Evolutionary conservation across 306 rosid genomes (phyloP).

Genomic region (Vigna hirtella): DNA sequence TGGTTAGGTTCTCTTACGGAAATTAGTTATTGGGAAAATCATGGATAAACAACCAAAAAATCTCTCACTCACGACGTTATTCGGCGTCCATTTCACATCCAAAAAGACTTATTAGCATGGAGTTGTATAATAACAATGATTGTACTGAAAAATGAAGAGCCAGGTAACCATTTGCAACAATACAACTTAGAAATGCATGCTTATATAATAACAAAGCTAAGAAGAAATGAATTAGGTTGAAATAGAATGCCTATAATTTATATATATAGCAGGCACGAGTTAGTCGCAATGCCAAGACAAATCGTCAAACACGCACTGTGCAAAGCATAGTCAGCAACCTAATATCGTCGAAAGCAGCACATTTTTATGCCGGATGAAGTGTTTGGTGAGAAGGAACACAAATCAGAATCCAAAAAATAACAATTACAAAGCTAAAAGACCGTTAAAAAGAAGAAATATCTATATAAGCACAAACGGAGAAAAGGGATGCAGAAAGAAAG

Average conservation of each 20-base stretch:
- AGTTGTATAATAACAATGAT: neutral
- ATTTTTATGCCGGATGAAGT: neutral
- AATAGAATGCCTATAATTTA: neutral
- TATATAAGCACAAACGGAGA: neutral
- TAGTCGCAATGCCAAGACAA: neutral
- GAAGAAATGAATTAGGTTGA: constrained; percentile 1
- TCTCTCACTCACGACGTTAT: neutral
- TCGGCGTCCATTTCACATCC: neutral
- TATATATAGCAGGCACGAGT: constrained; percentile 8
- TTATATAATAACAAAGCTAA: neutral
- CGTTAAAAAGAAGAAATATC: neutral
- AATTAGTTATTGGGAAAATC: too few relatives aligned
- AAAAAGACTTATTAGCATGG: neutral
- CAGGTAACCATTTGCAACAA: constrained; percentile 14
- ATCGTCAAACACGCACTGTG: constrained; percentile 32
- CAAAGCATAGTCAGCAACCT: constrained; percentile 27
- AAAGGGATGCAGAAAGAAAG: neutral
- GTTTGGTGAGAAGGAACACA: neutral
- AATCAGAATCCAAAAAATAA: neutral
- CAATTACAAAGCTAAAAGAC: neutral
- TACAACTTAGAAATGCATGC: neutral
- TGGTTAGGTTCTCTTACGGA: too few relatives aligned
- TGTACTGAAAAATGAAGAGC: neutral
- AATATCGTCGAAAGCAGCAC: neutral
- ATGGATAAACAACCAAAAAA: too few relatives aligned